Base-by-base conservation (phyloP, 768 basidiomycete species). In the Xerocomus spinulosus region DNA sequence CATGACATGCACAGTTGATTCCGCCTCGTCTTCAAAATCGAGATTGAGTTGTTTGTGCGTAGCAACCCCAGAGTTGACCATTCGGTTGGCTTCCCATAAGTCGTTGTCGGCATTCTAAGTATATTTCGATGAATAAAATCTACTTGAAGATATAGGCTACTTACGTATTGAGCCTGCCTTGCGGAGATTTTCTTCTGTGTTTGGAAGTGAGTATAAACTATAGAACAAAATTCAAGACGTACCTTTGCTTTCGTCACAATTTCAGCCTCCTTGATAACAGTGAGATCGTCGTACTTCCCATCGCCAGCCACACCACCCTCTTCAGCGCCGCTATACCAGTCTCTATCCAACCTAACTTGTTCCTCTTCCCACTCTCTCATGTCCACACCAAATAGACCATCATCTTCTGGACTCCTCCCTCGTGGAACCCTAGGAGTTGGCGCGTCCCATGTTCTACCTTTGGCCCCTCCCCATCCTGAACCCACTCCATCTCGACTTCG, bases 71-170 rank as follows among this genome's bases (percentile, higher is more conserved):
- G 96, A 98, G 0, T 91, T 92, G 9, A 92, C 74, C 87, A 99
- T 94, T 61, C 95, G 89, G 62, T 98, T 98, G 8, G 89, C 89
- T 73, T 99, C 96, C 96, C 96, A 99, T 10, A 95, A 72, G 60
- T 99, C 96, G 59, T 96, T 98, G 67, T 99, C 96, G 20, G 92
- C 92, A 59, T 98, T 97, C 90, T 94, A 61, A 4, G 50, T 17
- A 6, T 35, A 53, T 9, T 28, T 58, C 24, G 62, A 58, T 60
- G 35, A 65, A 51, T 35, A 48, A 21, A 9, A n/a, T 20, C 2
- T 12, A 10, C n/a, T 41, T 20, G 23, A 9, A 14, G 45, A 29
- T 18, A 17, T 28, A 15, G 14, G 4, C 1, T 5, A 73, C 88
- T 58, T 57, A 93, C 92, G 65, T 93, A 96, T 82, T 97, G 94